Conservation (phyloP, 768 basidiomycete species). For the Agrocybe pediades region DNA sequence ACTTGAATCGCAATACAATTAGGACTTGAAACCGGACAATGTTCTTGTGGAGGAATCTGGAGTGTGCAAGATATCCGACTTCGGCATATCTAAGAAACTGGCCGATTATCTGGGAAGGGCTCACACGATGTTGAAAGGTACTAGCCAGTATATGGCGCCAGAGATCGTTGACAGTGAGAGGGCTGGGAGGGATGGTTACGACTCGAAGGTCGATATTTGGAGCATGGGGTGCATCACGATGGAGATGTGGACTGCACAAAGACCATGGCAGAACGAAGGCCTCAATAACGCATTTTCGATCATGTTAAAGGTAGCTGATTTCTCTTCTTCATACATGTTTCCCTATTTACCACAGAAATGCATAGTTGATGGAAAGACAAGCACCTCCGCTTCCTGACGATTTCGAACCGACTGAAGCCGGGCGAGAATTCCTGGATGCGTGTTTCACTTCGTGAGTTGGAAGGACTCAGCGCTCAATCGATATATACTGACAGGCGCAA, state of each 20-base stretch:
- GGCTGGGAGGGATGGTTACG: constrained; percentile 63
- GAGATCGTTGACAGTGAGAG: constrained; percentile 65
- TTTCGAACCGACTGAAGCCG: constrained; percentile 59
- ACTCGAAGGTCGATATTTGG: constrained; percentile 97
- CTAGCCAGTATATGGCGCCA: constrained; percentile 96
- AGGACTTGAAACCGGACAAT: constrained; percentile 95
- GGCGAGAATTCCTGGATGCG: constrained; percentile 69
- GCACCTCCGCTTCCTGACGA: constrained; percentile 79
- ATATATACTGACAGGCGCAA: neutral
- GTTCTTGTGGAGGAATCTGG: constrained; percentile 87
- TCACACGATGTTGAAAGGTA: constrained; percentile 83
- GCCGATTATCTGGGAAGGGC: constrained; percentile 64
- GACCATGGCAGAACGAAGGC: constrained; percentile 78
- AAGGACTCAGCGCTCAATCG: neutral
- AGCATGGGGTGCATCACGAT: constrained; percentile 89
- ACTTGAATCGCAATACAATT: constrained; percentile 1
- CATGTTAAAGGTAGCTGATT: constrained; percentile 68
- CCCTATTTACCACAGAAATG: neutral
- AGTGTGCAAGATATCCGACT: constrained; percentile 93
- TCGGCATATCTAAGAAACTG: constrained; percentile 93
- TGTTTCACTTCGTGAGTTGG: constrained; percentile 76
- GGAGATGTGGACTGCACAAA: constrained; percentile 94
- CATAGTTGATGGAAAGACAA: constrained; percentile 53
- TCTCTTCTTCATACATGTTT: neutral
- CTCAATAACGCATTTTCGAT: constrained; percentile 55